These are phyloP conservation scores for Circinella umbellata DNA, from an alignment of 371 early-diverging fungal species.

Conservation along the genomic window DNA sequence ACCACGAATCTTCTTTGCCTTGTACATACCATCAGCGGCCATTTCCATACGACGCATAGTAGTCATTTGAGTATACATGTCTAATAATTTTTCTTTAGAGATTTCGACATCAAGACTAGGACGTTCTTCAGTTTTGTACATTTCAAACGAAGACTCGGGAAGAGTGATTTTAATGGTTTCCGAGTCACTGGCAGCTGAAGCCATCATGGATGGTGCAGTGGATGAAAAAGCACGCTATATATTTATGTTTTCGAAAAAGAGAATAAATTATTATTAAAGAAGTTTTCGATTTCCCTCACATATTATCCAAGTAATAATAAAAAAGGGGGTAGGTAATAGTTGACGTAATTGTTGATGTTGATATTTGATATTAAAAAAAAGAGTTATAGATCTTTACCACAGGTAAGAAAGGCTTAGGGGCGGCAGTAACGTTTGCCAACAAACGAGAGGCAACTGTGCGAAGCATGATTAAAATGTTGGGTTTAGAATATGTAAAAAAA, in stretches of 20 bases:
- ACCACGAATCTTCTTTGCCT: conserved; percentile 96
- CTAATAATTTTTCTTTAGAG: conserved; percentile 73
- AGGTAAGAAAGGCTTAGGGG: conserved; percentile 29
- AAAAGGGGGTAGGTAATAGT: background rate
- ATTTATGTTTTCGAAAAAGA: background rate
- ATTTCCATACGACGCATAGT: conserved; percentile 92
- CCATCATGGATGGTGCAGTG: conserved; percentile 14
- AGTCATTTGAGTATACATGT: conserved; percentile 89
- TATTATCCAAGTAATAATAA: background rate
- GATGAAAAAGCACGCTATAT: conserved; percentile 14
- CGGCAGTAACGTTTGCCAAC: conserved; percentile 44
- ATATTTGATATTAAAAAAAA: too few species aligned
- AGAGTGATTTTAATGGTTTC: conserved; percentile 61
- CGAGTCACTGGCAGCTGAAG: conserved; percentile 14
- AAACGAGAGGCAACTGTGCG: conserved; percentile 53
- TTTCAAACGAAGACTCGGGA: conserved; percentile 65
- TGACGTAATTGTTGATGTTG: too few species aligned
- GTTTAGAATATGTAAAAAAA: conserved; percentile 3
- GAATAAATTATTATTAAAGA: too few species aligned
- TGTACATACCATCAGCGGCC: conserved; percentile 95
- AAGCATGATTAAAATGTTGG: conserved; percentile 37
- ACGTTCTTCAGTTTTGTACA: conserved; percentile 63
- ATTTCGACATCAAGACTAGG: conserved; percentile 66
- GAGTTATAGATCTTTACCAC: conserved; percentile 14
- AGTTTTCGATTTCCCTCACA: too few species aligned